These are phyloP conservation scores for Microbotryum silenes-acaulis DNA, from an alignment of 1,284 basidiomycete species.

Conservation along the genomic window DNA sequence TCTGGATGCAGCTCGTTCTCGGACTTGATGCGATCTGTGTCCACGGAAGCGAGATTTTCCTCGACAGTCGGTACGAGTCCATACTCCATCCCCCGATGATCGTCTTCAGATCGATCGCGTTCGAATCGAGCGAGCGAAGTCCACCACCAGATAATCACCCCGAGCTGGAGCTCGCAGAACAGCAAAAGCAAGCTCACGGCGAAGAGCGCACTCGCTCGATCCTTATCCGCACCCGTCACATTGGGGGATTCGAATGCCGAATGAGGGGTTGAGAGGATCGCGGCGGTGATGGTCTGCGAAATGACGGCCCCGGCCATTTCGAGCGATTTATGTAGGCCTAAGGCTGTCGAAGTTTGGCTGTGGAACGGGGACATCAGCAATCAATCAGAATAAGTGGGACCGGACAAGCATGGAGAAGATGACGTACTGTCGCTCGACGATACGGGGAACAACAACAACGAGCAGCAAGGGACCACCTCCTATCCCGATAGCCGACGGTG, in stretches of 20 bases:
- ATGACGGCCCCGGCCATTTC: conserved; percentile 28
- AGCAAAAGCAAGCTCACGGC: neutral
- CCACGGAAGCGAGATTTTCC: neutral
- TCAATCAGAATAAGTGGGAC: neutral
- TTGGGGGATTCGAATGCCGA: neutral
- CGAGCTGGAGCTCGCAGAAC: neutral
- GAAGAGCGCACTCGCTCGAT: neutral
- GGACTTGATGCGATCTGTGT: neutral
- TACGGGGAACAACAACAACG: conserved; percentile 24
- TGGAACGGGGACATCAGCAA: neutral
- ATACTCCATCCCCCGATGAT: neutral
- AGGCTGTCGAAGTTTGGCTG: conserved; percentile 21
- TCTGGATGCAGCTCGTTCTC: neutral
- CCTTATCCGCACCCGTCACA: too few species aligned
- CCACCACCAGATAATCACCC: neutral
- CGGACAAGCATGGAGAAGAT: neutral
- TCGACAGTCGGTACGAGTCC: neutral
- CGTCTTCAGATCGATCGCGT: neutral
- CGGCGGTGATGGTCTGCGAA: conserved; percentile 12
- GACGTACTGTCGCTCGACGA: conserved; percentile 18
- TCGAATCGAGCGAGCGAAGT: neutral
- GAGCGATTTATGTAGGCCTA: conserved; percentile 22
- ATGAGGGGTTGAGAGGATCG: conserved; percentile 4
- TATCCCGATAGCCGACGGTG: conserved; percentile 14
- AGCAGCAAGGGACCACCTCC: conserved; percentile 20